Evolutionary conservation across 2,329 filamentous ascomycete species (phyloP).

Genomic region (Aspergillus piperis): DNA sequence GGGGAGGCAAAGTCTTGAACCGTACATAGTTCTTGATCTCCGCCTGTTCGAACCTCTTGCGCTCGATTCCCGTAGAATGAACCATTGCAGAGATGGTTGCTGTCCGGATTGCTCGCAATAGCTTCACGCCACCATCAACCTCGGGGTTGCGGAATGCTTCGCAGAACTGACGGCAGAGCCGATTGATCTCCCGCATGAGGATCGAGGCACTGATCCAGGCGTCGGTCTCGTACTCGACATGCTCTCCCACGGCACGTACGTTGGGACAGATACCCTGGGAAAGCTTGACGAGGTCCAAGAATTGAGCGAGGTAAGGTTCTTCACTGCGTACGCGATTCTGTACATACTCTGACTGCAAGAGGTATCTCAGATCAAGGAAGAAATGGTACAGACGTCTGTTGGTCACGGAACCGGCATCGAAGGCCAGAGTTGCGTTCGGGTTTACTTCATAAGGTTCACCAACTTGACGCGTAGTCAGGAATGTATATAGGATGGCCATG

Average conservation of each 20-base stretch:
- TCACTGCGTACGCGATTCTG: conserved; percentile 81
- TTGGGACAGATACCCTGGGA: conserved; percentile 98
- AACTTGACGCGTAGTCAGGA: conserved; percentile 92
- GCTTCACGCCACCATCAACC: conserved; percentile 63
- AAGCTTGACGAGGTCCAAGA: conserved; percentile 90
- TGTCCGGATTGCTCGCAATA: conserved; percentile 67
- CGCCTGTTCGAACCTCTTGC: conserved; percentile 76
- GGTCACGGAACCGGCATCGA: conserved; percentile 91
- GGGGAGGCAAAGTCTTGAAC: conserved; percentile 76
- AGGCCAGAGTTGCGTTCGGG: conserved; percentile 81
- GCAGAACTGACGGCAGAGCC: conserved; percentile 82
- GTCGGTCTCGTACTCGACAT: conserved; percentile 97
- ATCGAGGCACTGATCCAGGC: conserved; percentile 96
- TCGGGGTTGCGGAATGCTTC: conserved; percentile 76
- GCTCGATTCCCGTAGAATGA: conserved; percentile 86
- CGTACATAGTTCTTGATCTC: conserved; percentile 85
- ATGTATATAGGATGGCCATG: conserved; percentile 95
- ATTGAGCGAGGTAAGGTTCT: conserved; percentile 86
- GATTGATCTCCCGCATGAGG: conserved; percentile 92
- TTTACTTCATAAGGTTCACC: conserved; percentile 89
- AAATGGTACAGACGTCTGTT: conserved; percentile 97
- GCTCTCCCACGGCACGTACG: conserved; percentile 84
- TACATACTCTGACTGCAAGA: conserved; percentile 85
- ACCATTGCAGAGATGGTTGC: conserved; percentile 82
- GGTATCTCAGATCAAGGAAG: conserved; percentile 89